Evolutionary conservation across 2,329 filamentous ascomycete genomes (phyloP).

Genomic region (Cyclaneusma minus): DNA sequence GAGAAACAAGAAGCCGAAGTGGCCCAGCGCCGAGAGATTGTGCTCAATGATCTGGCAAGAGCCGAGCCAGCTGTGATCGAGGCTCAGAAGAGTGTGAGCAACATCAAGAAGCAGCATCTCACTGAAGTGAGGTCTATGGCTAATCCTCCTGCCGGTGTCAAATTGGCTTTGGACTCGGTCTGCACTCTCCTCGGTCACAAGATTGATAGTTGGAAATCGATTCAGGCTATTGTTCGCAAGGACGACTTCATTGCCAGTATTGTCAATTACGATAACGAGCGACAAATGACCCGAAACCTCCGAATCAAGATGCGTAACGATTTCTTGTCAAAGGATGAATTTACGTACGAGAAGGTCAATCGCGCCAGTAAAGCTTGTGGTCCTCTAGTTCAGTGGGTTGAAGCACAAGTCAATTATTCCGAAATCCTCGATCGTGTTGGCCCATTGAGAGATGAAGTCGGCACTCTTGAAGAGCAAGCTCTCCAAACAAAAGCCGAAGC

Average conservation of each 20-base stretch:
- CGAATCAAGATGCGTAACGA: slow-evolving; percentile 84
- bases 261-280: slow-evolving; percentile 91
- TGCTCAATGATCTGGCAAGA: slow-evolving; percentile 72
- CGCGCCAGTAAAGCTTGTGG: slow-evolving; percentile 94
- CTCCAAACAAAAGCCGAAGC: slow-evolving; percentile 88
- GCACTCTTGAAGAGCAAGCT: slow-evolving; percentile 72
- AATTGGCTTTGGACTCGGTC: slow-evolving; percentile 87
- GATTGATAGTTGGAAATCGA: slow-evolving; percentile 78
- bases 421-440: slow-evolving; percentile 91
- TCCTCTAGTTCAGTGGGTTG: slow-evolving; percentile 91
- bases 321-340: slow-evolving; percentile 83
- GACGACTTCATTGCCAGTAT: slow-evolving; percentile 98
- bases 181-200: slow-evolving; percentile 88
- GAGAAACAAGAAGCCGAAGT: slow-evolving; percentile 86
- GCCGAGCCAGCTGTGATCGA: slow-evolving; percentile 88
- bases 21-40: slow-evolving; percentile 65
- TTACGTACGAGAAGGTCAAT: slow-evolving; percentile 92
- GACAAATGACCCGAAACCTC: slow-evolving; percentile 74
- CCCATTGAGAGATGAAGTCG: slow-evolving; percentile 80
- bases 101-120: slow-evolving; percentile 94
- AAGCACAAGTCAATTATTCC: slow-evolving; percentile 95
- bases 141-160: slow-evolving; percentile 79
- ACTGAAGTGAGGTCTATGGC: slow-evolving; percentile 97
- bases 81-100: slow-evolving; percentile 90
- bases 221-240: slow-evolving; percentile 73